Conservation (phyloP, 768 basidiomycete species). For the Macrolepiota fuliginosa region DNA sequence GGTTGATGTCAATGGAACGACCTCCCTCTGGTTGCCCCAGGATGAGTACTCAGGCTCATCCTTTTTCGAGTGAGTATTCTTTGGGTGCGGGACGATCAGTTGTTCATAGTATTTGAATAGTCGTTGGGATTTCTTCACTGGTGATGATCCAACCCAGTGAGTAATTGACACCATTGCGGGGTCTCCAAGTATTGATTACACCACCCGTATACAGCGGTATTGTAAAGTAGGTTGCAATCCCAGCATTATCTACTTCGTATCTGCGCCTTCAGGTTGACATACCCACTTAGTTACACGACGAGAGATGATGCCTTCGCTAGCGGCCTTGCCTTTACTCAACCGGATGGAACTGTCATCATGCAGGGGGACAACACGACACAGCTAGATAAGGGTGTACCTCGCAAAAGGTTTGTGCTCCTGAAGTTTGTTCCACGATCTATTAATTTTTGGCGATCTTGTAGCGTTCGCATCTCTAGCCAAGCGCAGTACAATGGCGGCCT, state of each 20-base stretch:
- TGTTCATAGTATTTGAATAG: conserved; percentile 28
- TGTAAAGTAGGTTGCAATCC: conserved; percentile 53
- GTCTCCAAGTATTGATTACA: conserved; percentile 13
- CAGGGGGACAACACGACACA: conserved; percentile 67
- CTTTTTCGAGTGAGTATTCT: conserved; percentile 65
- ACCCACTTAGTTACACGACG: conserved; percentile 57
- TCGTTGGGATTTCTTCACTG: conserved; percentile 57
- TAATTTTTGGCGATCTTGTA: conserved; percentile 20
- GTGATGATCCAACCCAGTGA: conserved; percentile 67
- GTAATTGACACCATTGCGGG: conserved; percentile 19
- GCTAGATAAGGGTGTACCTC: conserved; percentile 49
- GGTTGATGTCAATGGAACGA: conserved; percentile 45
- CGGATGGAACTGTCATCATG: conserved; percentile 67
- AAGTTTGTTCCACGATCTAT: background rate
- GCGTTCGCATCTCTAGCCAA: conserved; percentile 75
- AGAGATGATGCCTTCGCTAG: conserved; percentile 46
- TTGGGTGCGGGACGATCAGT: background rate
- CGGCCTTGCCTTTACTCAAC: conserved; percentile 54
- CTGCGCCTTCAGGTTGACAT: background rate
- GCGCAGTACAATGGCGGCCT: conserved; percentile 71
- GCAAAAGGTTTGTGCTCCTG: conserved; percentile 50
- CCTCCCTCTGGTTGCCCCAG: conserved; percentile 63
- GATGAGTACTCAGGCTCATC: conserved; percentile 63
- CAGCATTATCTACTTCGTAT: background rate
- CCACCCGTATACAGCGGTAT: conserved; percentile 47